phyloP scores from a whole-genome alignment of 306 rosid genomes.

The Trifolium dubium region DNA sequence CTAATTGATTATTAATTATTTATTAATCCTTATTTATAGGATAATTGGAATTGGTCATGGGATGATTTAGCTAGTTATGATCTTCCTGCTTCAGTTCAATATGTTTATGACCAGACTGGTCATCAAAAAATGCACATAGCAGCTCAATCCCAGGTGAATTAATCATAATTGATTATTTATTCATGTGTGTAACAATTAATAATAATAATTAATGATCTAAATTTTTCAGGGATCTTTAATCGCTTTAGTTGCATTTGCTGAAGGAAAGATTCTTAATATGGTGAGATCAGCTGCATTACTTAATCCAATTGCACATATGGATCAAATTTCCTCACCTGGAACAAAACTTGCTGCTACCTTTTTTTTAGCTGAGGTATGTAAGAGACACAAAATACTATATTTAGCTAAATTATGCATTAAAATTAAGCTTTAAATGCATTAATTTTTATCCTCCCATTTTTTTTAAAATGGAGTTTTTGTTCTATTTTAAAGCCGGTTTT shows the following conservation, averaged over 20 bases:
- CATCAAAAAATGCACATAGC: constrained; percentile 64
- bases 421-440: too few species aligned
- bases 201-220: not conserved
- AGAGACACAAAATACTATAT: not conserved
- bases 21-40: constrained; percentile 44
- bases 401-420: not conserved
- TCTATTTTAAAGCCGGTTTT: too few species aligned
- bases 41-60: constrained; percentile 91
- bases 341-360: constrained; percentile 53
- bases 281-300: constrained; percentile 72
- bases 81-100: constrained; percentile 65
- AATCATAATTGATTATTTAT: not conserved
- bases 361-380: constrained; percentile 42
- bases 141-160: constrained; percentile 78
- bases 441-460: too few species aligned
- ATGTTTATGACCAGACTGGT: constrained; percentile 69
- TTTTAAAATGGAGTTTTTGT: too few species aligned
- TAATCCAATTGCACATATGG: constrained; percentile 70
- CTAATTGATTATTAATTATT: too few species aligned
- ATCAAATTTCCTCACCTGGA: constrained; percentile 50
- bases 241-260: constrained; percentile 62
- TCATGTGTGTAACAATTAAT: not conserved
- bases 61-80: constrained; percentile 78
- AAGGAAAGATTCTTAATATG: constrained; percentile 48
- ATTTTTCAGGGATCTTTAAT: constrained; percentile 73